Evolutionary conservation across 305 asterid species (phyloP), one percentile per base, ranked within the genome.

Genomic region (Ajuga reptans): DNA sequence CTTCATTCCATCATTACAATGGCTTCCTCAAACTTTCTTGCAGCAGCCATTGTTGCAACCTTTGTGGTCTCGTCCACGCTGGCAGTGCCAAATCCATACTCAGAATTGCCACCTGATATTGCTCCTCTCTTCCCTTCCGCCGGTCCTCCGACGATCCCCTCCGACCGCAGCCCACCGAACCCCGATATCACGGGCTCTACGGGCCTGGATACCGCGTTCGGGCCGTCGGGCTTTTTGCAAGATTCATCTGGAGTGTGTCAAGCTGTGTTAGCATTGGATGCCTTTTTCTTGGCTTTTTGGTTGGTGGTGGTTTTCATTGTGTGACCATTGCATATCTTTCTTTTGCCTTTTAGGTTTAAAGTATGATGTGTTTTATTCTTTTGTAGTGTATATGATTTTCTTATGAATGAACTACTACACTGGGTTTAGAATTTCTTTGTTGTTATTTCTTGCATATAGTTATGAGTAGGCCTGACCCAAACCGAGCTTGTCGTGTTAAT

Each of bases 111-210:
- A 21, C 95, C 92, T 11, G 91, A 86, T 33, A 74, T 84, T 64
- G 77, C 89, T 57, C 96, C 96, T 17, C 92, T 88, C 52, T 71
- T 84, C 64, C 96, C 91, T 69, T 79, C 86, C 59, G 63, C 86
- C 1, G 83, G 87, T 5, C 61, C 55, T 55, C 71, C 66, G 73
- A 86, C 84, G 8, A 84, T 88, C 17, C 96, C 93, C 15, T 86
- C 96, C 14, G 76, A 72, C 52, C 86, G 80, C 4, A 85, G 89
- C 74, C 81, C 83, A 9, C 81, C 87, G 0, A 82, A 86, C 75
- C 89, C 91, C 2, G 91, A 84, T 60, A 68, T 72, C 55, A 72
- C 77, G 9, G 72, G 76, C 59, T 75, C 81, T 0, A 73, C 78
- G 51, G 88, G 79, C 49, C 84, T 87, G 24, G 87, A 78, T 58